These are phyloP conservation scores for Quercus lobata DNA, from an alignment of 331 rosid genomes.

Conservation along the genomic window DNA sequence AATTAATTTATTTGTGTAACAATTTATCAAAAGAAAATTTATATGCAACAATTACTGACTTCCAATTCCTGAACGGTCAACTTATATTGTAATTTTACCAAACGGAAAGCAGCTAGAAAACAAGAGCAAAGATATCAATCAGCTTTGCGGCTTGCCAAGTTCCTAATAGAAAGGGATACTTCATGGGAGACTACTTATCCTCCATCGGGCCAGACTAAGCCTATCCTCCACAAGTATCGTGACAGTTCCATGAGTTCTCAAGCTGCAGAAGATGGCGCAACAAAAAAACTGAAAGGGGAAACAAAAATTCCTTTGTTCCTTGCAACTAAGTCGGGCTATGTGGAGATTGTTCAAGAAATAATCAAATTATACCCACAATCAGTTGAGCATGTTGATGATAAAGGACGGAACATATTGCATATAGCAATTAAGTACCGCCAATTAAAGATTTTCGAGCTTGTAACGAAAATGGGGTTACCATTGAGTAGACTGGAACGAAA, in stretches of 20 bases:
- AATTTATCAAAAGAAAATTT: too few species aligned
- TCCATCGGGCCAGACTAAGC: not conserved
- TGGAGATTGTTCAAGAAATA: conserved; percentile 32
- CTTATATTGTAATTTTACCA: not conserved
- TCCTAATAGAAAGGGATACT: not conserved
- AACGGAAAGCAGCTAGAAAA: not conserved
- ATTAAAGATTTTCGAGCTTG: not conserved
- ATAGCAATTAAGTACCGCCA: too few species aligned
- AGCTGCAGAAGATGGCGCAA: not conserved
- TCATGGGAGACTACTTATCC: not conserved
- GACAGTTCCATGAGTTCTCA: not conserved
- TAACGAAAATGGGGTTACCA: not conserved
- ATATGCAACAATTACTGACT: too few species aligned
- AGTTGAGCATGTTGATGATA: conserved; percentile 26
- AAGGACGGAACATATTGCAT: not conserved
- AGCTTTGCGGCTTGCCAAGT: not conserved
- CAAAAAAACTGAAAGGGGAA: not conserved
- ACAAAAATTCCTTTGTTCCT: not conserved
- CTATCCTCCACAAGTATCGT: not conserved
- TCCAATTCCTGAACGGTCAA: too few species aligned
- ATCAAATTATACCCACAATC: conserved; percentile 31
- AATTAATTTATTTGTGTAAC: too few species aligned
- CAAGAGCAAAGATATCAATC: not conserved
- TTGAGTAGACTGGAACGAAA: conserved; percentile 15
- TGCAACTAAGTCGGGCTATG: conserved; percentile 17